Evolutionary conservation across 2,329 filamentous ascomycete species (phyloP).

Genomic region (Hyphodiscus sp.): DNA sequence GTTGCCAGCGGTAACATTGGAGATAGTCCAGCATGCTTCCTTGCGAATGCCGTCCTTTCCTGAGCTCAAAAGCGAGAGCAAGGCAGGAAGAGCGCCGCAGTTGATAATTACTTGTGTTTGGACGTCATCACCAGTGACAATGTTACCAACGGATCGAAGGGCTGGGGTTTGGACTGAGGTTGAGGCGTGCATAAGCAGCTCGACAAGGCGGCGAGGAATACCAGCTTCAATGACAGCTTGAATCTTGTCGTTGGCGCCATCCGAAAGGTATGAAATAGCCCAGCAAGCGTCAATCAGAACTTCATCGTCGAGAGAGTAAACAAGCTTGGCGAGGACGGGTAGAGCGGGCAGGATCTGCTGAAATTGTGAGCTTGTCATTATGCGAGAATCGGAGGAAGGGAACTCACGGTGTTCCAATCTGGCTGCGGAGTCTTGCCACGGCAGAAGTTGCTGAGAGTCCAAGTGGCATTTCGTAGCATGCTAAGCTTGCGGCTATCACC

Average conservation of each 20-base stretch:
- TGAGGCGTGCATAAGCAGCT: conserved; percentile 95
- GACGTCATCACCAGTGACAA: conserved; percentile 96
- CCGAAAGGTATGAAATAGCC: conserved; percentile 97
- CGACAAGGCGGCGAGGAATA: conserved; percentile 91
- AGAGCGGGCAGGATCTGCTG: conserved; percentile 84
- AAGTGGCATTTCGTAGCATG: conserved; percentile 98
- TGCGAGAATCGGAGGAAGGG: conserved; percentile 1
- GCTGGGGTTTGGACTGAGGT: conserved; percentile 98
- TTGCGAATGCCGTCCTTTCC: conserved; percentile 99
- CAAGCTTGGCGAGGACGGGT: conserved; percentile 90
- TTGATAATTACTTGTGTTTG: conserved; percentile 99
- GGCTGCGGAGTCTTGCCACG: conserved; percentile 98
- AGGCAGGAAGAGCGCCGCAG: conserved; percentile 84
- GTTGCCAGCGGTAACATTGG: conserved; percentile 97
- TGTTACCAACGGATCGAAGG: conserved; percentile 95
- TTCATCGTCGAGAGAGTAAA: conserved; percentile 97
- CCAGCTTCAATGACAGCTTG: conserved; percentile 98
- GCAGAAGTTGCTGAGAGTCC: conserved; percentile 99
- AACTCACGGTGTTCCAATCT: conserved; percentile 85
- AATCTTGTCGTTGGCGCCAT: conserved; percentile 98
- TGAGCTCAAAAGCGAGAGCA: conserved; percentile 90
- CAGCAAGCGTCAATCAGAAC: conserved; percentile 98
- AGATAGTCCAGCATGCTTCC: conserved; percentile 99
- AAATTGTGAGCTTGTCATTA: conserved; percentile 25
- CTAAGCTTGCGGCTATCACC: conserved; percentile 97